phyloP scores from a whole-genome alignment of 2,329 filamentous ascomycete genomes.

The Madurella mycetomatis region DNA sequence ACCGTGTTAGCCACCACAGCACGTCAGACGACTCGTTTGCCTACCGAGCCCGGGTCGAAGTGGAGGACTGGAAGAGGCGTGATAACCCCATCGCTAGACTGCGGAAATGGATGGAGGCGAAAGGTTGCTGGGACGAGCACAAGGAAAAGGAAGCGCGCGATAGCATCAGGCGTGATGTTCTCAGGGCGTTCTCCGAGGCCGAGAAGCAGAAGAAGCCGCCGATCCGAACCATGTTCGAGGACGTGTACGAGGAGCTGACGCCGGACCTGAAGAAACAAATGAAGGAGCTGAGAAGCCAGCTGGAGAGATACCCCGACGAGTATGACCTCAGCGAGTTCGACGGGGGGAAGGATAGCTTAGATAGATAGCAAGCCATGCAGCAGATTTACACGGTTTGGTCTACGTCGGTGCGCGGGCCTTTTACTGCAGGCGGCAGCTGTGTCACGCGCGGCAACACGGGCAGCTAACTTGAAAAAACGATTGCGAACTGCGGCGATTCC shows the following conservation, averaged over 20 bases:
- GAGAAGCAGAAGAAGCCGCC: constrained; percentile 77
- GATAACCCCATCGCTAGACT: constrained; percentile 37
- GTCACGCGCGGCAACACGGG: too few relatives aligned
- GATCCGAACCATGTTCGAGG: constrained; percentile 71
- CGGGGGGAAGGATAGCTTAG: constrained; percentile 30
- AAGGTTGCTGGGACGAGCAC: constrained; percentile 77
- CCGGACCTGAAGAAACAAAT: constrained; percentile 61
- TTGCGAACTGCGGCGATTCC: too few relatives aligned
- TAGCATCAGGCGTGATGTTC: constrained; percentile 50
- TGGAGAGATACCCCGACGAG: constrained; percentile 85
- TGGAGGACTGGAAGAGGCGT: constrained; percentile 73
- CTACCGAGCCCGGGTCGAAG: constrained; percentile 87
- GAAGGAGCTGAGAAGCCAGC: constrained; percentile 64
- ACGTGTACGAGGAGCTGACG: constrained; percentile 84
- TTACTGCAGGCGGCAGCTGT: too few relatives aligned
- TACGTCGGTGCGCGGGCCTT: too few relatives aligned
- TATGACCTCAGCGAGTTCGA: constrained; percentile 59
- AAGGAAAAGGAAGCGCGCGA: constrained; percentile 58
- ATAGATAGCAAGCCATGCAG: constrained; percentile 15
- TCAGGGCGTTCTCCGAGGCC: constrained; percentile 79
- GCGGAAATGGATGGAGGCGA: constrained; percentile 71
- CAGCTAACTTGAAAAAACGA: too few relatives aligned
- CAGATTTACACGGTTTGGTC: too few relatives aligned
- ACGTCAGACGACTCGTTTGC: constrained; percentile 96
- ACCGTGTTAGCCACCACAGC: constrained; percentile 93